Percentiles rank a stretch among this genome's conserved stretches.
Conservation (phyloP, 495 filamentous ascomycete species). For the Corynascus novoguineensis region DNA sequence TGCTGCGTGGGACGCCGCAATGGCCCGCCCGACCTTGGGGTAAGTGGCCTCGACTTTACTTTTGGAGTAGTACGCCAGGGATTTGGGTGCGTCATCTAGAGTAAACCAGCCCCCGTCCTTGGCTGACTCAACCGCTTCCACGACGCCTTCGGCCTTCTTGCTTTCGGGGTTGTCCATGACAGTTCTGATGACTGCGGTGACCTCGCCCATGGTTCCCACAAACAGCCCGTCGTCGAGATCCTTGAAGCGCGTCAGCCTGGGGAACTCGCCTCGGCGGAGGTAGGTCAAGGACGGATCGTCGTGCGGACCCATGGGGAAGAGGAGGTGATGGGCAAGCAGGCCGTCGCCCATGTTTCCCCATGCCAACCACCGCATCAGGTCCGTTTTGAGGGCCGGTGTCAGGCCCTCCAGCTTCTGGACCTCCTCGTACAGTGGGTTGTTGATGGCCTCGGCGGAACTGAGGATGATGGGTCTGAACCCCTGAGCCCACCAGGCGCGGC, state of each 20-base stretch:
- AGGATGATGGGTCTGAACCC: constrained; percentile 85
- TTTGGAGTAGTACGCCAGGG: constrained; percentile 75
- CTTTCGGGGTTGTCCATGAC: constrained; percentile 52
- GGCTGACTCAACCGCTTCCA: constrained; percentile 45
- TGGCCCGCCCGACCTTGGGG: constrained; percentile 56
- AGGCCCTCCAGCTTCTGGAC: constrained; percentile 54
- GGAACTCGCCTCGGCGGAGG: constrained; percentile 68
- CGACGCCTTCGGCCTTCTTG: constrained; percentile 51
- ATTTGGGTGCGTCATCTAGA: constrained; percentile 54
- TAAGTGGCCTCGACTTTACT: constrained; percentile 58
- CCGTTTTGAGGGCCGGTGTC: constrained; percentile 53
- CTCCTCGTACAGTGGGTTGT: constrained; percentile 70
- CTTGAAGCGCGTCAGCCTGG: constrained; percentile 68
- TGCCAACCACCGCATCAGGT: constrained; percentile 81
- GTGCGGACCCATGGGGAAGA: constrained; percentile 79
- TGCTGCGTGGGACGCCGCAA: constrained; percentile 46
- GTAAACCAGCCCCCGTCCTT: constrained; percentile 50
- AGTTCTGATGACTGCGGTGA: constrained; percentile 61
- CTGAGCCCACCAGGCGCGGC: constrained; percentile 88
- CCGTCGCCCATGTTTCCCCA: constrained; percentile 93
- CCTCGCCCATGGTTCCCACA: constrained; percentile 59
- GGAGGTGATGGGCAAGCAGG: constrained; percentile 68
- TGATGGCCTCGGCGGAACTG: constrained; percentile 74
- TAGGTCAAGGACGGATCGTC: constrained; percentile 66
- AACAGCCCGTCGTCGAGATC: constrained; percentile 66